Evolutionary conservation across 1,284 basidiomycete species (phyloP).

Genomic region (Apiotrichum porosum): DNA sequence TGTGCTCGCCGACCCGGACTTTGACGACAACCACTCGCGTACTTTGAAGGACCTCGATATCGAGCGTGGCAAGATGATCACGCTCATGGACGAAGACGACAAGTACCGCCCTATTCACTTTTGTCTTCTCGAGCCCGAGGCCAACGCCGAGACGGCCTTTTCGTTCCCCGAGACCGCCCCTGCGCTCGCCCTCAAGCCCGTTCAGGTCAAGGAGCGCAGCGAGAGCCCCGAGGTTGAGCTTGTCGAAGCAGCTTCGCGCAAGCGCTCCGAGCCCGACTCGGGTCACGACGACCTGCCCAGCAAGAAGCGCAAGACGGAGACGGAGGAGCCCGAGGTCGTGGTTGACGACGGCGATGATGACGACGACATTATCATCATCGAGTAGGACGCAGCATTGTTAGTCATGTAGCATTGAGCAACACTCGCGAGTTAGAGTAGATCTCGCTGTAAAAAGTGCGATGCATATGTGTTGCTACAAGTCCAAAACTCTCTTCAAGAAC

Average conservation of each 20-base stretch:
- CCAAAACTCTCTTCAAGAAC: constrained; percentile 46
- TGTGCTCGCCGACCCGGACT: constrained; percentile 45
- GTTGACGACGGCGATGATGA: constrained; percentile 27
- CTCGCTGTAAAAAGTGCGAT: too few species aligned
- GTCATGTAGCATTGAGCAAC: too few species aligned
- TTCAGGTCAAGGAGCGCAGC: background rate
- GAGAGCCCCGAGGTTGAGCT: constrained; percentile 1
- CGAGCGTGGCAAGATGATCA: constrained; percentile 62
- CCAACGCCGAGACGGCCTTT: background rate
- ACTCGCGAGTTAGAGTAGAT: too few species aligned
- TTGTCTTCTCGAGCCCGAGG: constrained; percentile 57
- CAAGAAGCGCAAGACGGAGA: constrained; percentile 9
- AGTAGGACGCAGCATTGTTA: background rate
- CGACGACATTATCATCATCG: constrained; percentile 1
- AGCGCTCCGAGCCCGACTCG: background rate
- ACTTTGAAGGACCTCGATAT: constrained; percentile 43
- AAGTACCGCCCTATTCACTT: constrained; percentile 67
- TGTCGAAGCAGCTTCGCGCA: background rate
- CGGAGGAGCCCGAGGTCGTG: background rate
- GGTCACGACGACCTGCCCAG: background rate
- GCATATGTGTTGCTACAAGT: constrained; percentile 32
- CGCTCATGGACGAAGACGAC: constrained; percentile 67
- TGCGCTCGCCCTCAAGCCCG: constrained; percentile 7
- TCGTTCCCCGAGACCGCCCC: constrained; percentile 14
- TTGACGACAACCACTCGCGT: constrained; percentile 41